A percentile compares a stretch with the other conserved stretches of the same genome.
phyloP scores from a whole-genome alignment of 2,329 filamentous ascomycete species.

The Elsinoe ampelina region DNA sequence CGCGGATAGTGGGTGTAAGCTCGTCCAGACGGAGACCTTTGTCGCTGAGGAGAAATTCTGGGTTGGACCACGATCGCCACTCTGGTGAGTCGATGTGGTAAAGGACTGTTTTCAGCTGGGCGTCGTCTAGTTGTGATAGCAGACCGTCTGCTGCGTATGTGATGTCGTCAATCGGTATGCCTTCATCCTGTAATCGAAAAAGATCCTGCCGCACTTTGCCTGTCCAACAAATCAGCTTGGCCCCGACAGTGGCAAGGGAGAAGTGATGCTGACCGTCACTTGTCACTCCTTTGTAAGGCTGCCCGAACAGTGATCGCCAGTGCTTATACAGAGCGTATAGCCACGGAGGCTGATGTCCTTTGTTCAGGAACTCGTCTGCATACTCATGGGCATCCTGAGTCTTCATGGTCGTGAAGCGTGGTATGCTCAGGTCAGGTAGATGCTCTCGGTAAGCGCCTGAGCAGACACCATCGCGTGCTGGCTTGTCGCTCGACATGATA shows the following conservation, averaged over 20 bases:
- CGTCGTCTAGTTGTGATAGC: slow-evolving; percentile 37
- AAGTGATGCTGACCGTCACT: slow-evolving; percentile 46
- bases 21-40: slow-evolving; percentile 65
- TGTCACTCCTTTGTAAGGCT: slow-evolving; percentile 64
- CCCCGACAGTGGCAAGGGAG: background rate
- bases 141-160: slow-evolving; percentile 42
- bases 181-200: slow-evolving; percentile 50
- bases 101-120: slow-evolving; percentile 41
- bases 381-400: slow-evolving; percentile 54
- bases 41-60: slow-evolving; percentile 60
- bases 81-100: slow-evolving; percentile 61
- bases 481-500: background rate
- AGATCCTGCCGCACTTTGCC: slow-evolving; percentile 19
- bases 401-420: slow-evolving; percentile 54
- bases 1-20: slow-evolving; percentile 36
- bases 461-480: background rate
- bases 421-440: slow-evolving; percentile 50
- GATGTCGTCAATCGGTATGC: slow-evolving; percentile 50
- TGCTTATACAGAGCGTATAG: slow-evolving; percentile 17
- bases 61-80: slow-evolving; percentile 65
- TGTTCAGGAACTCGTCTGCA: slow-evolving; percentile 27
- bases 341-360: slow-evolving; percentile 23
- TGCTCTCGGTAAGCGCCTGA: slow-evolving; percentile 42
- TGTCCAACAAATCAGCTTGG: slow-evolving; percentile 7
- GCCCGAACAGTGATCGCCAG: slow-evolving; percentile 30